Base-by-base conservation (phyloP, 2,329 filamentous ascomycete species). In the Thielaviopsis cerberus region DNA sequence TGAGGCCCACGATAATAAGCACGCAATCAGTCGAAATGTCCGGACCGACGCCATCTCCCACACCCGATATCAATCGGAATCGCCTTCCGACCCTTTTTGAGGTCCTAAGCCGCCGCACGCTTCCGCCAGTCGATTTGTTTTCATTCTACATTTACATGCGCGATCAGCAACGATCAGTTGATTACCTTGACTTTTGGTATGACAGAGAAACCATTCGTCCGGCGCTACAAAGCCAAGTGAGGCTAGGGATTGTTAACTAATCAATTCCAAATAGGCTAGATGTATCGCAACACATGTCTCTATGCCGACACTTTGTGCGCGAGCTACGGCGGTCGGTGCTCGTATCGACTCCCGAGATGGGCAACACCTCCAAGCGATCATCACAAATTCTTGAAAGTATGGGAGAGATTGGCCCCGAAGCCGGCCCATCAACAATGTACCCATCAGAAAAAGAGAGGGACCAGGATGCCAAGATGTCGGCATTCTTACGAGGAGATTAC, bases 111-210 rank as follows among this genome's bases (percentile, higher is more conserved):
- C 83, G 94, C 64, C 83, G 89, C 63, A 98, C 92, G n/a, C 78
- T 94, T 22, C 88, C 94, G 54, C 92, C 92, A 0, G 91, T 98
- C 59, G 94, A 98, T 67, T 77, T 98, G 11, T 98, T 95, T 71
- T 96, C 90, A 1, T 98, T 98, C 74, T 98, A 98, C 73, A 98
- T 98, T 66, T 98, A 95, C 73, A 98, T 98, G 92, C 82, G 92
- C 66, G 94, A 98, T 70, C 90, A 96, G 72, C 92, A 98, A 71
- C 83, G 90, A 69, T 96, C 91, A 7, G 92, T 98, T 13, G 92
- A 98, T 67, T 98, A 98, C 66, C 75, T 98, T 50, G 92, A 98
- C 69, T 98, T 98, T 71, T 98, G 94, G 92, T 97, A 75, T 60
- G 81, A 68, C 4, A 5, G 22, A 24, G 2, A 52, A 26, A 1